Evolutionary conservation across 2,329 filamentous ascomycete genomes (phyloP).

Genomic region (Sporothrix humicola): DNA sequence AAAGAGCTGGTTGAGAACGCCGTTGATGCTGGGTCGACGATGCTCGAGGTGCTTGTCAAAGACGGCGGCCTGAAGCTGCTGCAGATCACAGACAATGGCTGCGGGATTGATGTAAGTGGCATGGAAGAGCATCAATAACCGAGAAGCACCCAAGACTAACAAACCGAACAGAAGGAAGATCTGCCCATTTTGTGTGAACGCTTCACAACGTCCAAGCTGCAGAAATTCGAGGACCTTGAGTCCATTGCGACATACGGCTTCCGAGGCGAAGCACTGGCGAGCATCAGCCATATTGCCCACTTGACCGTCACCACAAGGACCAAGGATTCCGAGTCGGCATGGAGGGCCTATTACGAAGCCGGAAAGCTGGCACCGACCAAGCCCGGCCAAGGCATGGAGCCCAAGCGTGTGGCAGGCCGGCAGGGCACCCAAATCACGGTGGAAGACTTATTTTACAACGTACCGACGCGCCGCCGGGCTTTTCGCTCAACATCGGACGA

Average conservation of each 20-base stretch:
- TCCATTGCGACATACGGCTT: conserved; percentile 97
- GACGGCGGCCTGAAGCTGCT: conserved; percentile 93
- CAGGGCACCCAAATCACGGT: conserved; percentile 94
- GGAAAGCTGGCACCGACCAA: conserved; percentile 83
- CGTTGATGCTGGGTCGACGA: conserved; percentile 94
- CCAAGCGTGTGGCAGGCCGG: conserved; percentile 84
- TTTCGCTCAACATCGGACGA: conserved; percentile 93
- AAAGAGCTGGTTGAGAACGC: conserved; percentile 98
- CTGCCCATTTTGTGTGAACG: conserved; percentile 90
- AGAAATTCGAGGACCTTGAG: conserved; percentile 87
- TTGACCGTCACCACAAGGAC: conserved; percentile 94
- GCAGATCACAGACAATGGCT: conserved; percentile 96
- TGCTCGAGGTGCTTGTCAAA: conserved; percentile 88
- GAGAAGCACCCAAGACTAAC: conserved; percentile 4
- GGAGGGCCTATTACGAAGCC: conserved; percentile 85
- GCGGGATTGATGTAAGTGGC: conserved; percentile 79
- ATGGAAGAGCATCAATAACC: background rate
- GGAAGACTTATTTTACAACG: conserved; percentile 96
- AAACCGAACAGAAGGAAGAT: conserved; percentile 74
- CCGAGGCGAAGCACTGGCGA: conserved; percentile 91
- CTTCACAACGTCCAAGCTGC: conserved; percentile 95
- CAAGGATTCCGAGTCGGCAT: conserved; percentile 83
- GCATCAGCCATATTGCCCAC: conserved; percentile 98
- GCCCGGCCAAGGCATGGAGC: conserved; percentile 83
- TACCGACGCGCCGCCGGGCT: conserved; percentile 83